Base-by-base conservation (phyloP, 2,329 filamentous ascomycete genomes). In the Colletotrichum aenigma region DNA sequence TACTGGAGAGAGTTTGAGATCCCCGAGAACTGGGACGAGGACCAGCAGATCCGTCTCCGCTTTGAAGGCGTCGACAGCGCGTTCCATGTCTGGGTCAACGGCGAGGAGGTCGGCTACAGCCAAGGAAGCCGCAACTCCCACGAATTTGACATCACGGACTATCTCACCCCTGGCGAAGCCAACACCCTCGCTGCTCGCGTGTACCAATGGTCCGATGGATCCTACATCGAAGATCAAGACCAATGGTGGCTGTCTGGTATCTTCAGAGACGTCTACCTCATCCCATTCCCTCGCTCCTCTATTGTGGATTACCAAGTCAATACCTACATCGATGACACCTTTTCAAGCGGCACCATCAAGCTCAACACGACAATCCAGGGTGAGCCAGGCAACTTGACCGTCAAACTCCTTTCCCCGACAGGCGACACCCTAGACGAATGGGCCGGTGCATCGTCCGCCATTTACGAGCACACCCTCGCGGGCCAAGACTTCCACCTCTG, bases 51-150 rank as follows among this genome's bases (percentile, higher is more conserved):
- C n/a, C 86, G 93, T 16, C 84, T 96, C 4, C 87, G 93, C 4
- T 95, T 95, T 73, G 94, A 95, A 78, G 94, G 94, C 0, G 93
- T 95, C 0, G 94, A 95, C 79, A 90, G 92, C 60, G 91, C 93
- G 0, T 95, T 94, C 76, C 91, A 93, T 77, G 86, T 94, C 3
- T 95, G 91, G 89, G 80, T 96, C 4, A 95, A 95, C 78, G 92
- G 93, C 0, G 83, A 86, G 18, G 86, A 92, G 66, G 88, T 94
- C 6, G 94, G 94, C 1, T 95, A 95, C 80, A 91, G 91, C 4
- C 93, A 95, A 80, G 94, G 93, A 2, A 91, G 91, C 9, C 88
- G 94, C n/a, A 95, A 95, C 76, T 91, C 94, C 0, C 90, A 90
- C 34, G 94, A 95, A 77, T 95, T 95, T 77, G 94, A 95, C 78